phyloP scores from a whole-genome alignment of 106 monocot genomes.

The Allium fistulosum region DNA sequence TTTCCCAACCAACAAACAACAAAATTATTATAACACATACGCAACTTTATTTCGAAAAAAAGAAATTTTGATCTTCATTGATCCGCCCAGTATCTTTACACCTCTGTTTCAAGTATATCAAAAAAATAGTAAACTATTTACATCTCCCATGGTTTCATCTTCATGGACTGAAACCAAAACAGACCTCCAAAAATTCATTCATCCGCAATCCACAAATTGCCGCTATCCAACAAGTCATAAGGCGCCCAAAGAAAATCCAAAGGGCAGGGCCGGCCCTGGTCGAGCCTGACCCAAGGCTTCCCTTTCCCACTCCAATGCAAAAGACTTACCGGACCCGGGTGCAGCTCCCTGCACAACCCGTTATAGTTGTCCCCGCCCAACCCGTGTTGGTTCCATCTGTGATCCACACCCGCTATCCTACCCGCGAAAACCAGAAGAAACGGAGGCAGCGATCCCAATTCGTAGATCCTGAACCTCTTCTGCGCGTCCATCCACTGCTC shows the following conservation, averaged over 20 bases:
- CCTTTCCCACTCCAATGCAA: slow-evolving; percentile 96
- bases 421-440: slow-evolving; percentile 84
- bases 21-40: too few relatives aligned
- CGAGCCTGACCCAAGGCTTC: slow-evolving; percentile 84
- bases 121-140: too few relatives aligned
- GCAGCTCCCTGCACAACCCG: slow-evolving; percentile 69
- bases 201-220: neutral
- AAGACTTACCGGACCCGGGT: slow-evolving; percentile 81
- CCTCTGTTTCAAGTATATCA: too few relatives aligned
- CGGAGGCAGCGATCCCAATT: slow-evolving; percentile 85
- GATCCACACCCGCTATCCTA: slow-evolving; percentile 68
- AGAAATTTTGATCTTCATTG: too few relatives aligned
- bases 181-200: neutral
- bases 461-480: slow-evolving; percentile 84
- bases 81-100: too few relatives aligned
- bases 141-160: too few relatives aligned
- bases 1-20: too few relatives aligned
- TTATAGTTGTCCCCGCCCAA: slow-evolving; percentile 72
- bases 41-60: too few relatives aligned
- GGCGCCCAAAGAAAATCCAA: slow-evolving; percentile 76
- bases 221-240: slow-evolving; percentile 49
- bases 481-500: slow-evolving; percentile 96
- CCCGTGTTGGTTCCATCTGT: slow-evolving; percentile 93
- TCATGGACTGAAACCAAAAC: too few relatives aligned
- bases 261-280: slow-evolving; percentile 72